Base-by-base conservation (phyloP, 176 grass and related monocot genomes). In the Secale cereale region DNA sequence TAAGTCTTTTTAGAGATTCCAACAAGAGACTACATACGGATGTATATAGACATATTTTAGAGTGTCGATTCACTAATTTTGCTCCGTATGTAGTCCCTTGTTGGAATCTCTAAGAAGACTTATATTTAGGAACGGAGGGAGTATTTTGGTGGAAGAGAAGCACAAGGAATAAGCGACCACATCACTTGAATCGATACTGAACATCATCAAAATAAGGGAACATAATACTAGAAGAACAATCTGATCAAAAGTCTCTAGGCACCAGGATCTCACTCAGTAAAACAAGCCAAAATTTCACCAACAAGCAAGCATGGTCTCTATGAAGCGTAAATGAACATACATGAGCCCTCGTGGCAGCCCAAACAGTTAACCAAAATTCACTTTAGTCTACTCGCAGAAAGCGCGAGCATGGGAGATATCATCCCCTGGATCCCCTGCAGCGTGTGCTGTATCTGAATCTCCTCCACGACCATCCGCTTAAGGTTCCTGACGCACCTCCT, bases 381-480 rank as follows among this genome's bases (percentile, higher is more conserved):
- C 46, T 65, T 78, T 98, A 80, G 91, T 79, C 78, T 90, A 85
- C 86, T 87, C 35, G 96, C 91, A 85, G 48, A 52, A 52, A 94
- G 88, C 32, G 78, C 78, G 36, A 98, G 89, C 80, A 98, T 86
- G 79, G 96, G 89, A 14, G 91, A 95, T 65, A 98, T 88, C 93
- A 98, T 98, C 16, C 93, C 96, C 86, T 95, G 96, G 83, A 98
- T 92, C 50, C 76, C 91, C 85, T 89, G 96, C 88, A 98, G 83
- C 4, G 89, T 92, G 60, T 83, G 91, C 61, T 98, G 96, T 90
- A 95, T 87, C 81, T 89, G 41, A 50, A 98, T 93, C 80, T 98
- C 96, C 77, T 98, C 89, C 5, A 72, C 57, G 73, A 92, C 65
- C 86, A 94, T 82, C 28, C 89, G 82, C 46, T 91, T 92, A 13